Evolutionary conservation across 768 basidiomycete genomes (phyloP).

Genomic region (Hericium coralloides): DNA sequence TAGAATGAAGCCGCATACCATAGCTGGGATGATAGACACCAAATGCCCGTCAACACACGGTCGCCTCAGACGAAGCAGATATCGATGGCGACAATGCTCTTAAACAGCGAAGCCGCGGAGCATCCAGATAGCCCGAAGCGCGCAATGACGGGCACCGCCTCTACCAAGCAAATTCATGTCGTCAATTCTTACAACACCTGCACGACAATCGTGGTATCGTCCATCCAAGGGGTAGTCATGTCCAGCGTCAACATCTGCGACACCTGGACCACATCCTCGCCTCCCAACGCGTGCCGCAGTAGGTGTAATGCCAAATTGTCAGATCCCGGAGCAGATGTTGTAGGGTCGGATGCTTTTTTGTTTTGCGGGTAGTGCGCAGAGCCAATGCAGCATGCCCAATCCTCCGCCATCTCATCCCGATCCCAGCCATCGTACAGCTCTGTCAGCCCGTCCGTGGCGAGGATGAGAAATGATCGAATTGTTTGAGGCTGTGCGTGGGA

Average conservation of each 20-base stretch:
- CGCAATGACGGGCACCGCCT: no score
- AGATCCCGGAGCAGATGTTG: neutral
- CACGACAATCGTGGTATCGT: constrained; percentile 40
- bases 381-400: constrained; percentile 28
- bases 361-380: constrained; percentile 7
- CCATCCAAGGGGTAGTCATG: constrained; percentile 42
- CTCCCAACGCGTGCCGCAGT: constrained; percentile 34
- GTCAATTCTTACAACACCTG: constrained; percentile 21
- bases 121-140: no score
- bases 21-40: no score
- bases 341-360: constrained; percentile 2
- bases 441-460: constrained; percentile 38
- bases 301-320: constrained; percentile 32
- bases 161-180: no score
- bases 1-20: no score
- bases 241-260: constrained; percentile 39
- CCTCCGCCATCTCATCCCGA: constrained; percentile 23
- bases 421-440: constrained; percentile 30
- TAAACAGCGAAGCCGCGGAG: no score
- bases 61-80: no score
- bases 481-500: neutral
- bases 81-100: no score
- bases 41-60: no score
- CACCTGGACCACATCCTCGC: constrained; percentile 28
- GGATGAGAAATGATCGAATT: constrained; percentile 21